phyloP scores from a whole-genome alignment of 495 filamentous ascomycete species.

The Hypomontagnella submonticulosa region DNA sequence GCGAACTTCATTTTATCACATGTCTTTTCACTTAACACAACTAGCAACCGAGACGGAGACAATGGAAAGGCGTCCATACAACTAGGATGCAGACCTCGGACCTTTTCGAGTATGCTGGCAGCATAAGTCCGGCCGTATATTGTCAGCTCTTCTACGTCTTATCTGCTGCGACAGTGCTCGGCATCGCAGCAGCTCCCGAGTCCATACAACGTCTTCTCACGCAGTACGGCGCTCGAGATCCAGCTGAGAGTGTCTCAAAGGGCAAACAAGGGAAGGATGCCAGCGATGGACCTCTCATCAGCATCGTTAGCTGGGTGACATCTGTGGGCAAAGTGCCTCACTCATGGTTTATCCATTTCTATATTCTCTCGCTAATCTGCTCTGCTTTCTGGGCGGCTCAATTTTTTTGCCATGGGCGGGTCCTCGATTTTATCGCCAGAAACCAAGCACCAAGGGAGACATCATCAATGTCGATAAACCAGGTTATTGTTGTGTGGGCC shows the following conservation, averaged over 20 bases:
- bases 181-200: slow-evolving; percentile 53
- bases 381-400: slow-evolving; percentile 83
- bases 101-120: slow-evolving; percentile 15
- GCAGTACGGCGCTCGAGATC: slow-evolving; percentile 61
- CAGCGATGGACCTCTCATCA: slow-evolving; percentile 36
- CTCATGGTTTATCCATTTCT: slow-evolving; percentile 88
- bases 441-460: slow-evolving; percentile 41
- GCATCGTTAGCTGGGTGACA: slow-evolving; percentile 45
- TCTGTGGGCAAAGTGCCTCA: slow-evolving; percentile 75
- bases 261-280: slow-evolving; percentile 8
- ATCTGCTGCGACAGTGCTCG: slow-evolving; percentile 49
- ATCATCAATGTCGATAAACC: slow-evolving; percentile 68
- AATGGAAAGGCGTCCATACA: not conserved
- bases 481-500: slow-evolving; percentile 73
- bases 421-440: slow-evolving; percentile 57
- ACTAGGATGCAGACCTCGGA: slow-evolving; percentile 23
- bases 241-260: slow-evolving; percentile 8
- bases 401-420: slow-evolving; percentile 65
- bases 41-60: not conserved
- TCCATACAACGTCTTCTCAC: slow-evolving; percentile 55
- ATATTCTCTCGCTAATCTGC: slow-evolving; percentile 73
- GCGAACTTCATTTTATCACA: slow-evolving; percentile 9
- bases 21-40: slow-evolving; percentile 1
- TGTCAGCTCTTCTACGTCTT: slow-evolving; percentile 61
- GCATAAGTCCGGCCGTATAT: slow-evolving; percentile 50